Conservation (phyloP, 495 filamentous ascomycete species). For the Podospora pseudocomata region DNA sequence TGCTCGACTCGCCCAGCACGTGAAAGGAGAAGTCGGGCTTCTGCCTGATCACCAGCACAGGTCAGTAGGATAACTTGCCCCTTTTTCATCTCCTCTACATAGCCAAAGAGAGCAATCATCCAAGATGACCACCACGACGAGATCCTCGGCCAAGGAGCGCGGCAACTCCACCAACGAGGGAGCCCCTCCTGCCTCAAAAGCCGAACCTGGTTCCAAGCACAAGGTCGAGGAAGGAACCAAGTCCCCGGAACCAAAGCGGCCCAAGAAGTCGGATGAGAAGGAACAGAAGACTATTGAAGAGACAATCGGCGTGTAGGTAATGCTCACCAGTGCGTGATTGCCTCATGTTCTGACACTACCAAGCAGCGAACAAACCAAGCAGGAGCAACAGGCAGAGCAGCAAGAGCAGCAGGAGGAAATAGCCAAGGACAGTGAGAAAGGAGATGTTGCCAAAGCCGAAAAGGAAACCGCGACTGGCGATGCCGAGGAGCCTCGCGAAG, state of each 20-base stretch:
- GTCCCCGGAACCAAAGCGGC: conserved; percentile 19
- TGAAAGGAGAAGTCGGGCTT: not conserved
- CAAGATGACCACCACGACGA: conserved; percentile 22
- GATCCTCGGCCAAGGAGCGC: conserved; percentile 21
- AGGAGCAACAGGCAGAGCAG: not conserved
- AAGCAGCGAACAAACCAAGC: not conserved
- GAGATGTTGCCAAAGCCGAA: not conserved
- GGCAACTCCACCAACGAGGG: not conserved
- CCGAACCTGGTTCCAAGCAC: conserved; percentile 26
- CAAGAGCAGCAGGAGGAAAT: not conserved
- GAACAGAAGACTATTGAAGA: conserved; percentile 13
- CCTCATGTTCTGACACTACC: not conserved
- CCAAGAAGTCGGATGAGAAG: conserved; percentile 16
- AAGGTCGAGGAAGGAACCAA: conserved; percentile 13
- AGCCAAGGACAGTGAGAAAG: not conserved
- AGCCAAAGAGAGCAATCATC: not conserved
- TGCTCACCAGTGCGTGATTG: not conserved
- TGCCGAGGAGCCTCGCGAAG: conserved; percentile 24
- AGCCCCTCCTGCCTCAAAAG: conserved; percentile 16
- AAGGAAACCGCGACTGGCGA: conserved; percentile 2
- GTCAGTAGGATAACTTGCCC: not conserved
- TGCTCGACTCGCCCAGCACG: not conserved
- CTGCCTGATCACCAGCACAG: not conserved
- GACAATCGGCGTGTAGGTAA: not conserved
- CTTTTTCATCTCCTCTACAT: not conserved